phyloP scores from a whole-genome alignment of 2,329 filamentous ascomycete genomes.

The Lomentospora prolificans region DNA sequence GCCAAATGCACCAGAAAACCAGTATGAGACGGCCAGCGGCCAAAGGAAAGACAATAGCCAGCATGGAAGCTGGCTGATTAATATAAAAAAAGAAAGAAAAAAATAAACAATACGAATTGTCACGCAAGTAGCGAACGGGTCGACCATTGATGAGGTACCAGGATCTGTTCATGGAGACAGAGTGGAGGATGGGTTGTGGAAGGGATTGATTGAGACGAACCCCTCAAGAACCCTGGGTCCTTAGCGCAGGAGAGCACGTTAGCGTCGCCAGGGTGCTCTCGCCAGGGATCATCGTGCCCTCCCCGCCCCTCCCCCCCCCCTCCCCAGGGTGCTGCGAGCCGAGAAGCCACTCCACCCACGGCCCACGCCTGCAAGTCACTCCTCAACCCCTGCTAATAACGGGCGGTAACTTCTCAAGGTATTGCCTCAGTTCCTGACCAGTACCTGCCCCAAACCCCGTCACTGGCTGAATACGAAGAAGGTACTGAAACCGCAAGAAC shows the following conservation, averaged over 20 bases:
- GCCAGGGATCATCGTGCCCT: no score
- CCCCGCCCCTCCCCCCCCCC: no score
- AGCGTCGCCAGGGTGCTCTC: not conserved
- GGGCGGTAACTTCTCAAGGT: not conserved
- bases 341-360: slow-evolving; percentile 3
- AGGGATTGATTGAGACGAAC: no score
- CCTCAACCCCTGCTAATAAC: not conserved
- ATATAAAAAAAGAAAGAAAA: not conserved
- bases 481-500: not conserved
- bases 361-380: slow-evolving; percentile 7
- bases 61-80: not conserved
- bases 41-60: not conserved
- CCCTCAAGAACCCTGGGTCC: not conserved
- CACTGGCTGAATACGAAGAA: not conserved
- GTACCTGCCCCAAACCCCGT: not conserved
- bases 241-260: not conserved
- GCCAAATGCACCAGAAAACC: not conserved
- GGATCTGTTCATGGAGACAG: not conserved
- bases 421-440: not conserved
- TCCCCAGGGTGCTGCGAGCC: not conserved
- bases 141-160: not conserved
- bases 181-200: not conserved
- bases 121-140: not conserved
- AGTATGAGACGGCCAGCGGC: not conserved
- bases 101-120: no score